These are phyloP conservation scores for Lasiodiplodia hormozganensis DNA, from an alignment of 2,329 filamentous ascomycete species.

Conservation along the genomic window DNA sequence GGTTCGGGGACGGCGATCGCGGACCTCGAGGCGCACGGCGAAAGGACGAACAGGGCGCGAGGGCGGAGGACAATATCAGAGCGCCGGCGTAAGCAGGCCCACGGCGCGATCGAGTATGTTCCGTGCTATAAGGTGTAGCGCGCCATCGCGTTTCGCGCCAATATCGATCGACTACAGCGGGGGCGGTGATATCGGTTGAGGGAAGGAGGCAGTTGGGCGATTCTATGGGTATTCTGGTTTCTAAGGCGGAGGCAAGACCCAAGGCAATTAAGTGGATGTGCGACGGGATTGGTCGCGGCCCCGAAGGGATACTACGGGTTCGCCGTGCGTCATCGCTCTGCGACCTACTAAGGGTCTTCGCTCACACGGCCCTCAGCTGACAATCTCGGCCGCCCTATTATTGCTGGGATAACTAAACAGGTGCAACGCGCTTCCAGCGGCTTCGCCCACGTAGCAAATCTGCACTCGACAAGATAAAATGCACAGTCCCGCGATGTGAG, in stretches of 20 bases:
- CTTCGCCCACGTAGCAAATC: not conserved
- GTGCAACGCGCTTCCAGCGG: no score
- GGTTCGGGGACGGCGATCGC: constrained; percentile 12
- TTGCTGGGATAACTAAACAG: constrained; percentile 1
- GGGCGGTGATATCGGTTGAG: not conserved
- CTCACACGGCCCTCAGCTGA: constrained; percentile 26
- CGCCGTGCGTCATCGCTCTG: constrained; percentile 1
- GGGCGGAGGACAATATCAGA: constrained; percentile 2
- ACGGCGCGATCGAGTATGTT: constrained; percentile 1
- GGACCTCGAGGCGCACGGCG: constrained; percentile 9
- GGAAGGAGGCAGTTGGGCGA: not conserved
- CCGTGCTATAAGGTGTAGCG: constrained; percentile 19
- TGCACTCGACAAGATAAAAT: not conserved
- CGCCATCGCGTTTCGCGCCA: constrained; percentile 21
- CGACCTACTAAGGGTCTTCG: constrained; percentile 22
- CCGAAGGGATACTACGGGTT: constrained; percentile 11
- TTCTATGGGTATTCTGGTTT: not conserved
- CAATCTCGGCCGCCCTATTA: constrained; percentile 24
- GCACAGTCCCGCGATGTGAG: not conserved
- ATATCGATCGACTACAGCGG: constrained; percentile 12
- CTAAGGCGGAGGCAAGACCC: constrained; percentile 15
- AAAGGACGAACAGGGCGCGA: constrained; percentile 1
- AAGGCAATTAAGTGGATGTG: constrained; percentile 12
- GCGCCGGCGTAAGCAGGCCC: constrained; percentile 4
- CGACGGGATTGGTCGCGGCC: constrained; percentile 10